Evolutionary conservation across 441 rosid genomes (phyloP), one percentile per base, ranked within the genome.

Genomic region (Arabidopsis hybrid): DNA sequence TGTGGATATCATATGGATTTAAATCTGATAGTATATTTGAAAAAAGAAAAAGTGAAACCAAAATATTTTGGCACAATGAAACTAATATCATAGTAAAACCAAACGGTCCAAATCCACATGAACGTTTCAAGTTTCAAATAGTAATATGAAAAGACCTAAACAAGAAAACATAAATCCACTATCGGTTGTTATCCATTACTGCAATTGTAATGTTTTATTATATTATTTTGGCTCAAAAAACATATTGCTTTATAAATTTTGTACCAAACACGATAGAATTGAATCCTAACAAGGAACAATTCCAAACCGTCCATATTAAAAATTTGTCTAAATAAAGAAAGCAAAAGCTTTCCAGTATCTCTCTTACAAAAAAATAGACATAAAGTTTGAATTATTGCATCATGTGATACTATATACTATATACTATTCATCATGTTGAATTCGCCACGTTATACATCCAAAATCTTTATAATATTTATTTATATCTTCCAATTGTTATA

Each of bases 251-350:
- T 52, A 68, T 16, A 60, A 47, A 39, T 4, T 12, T 18, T 17
- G 21, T 65, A 65, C 72, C 72, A 34, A 76, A 71, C 76, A 57
- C 57, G 72, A 77, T 50, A 42, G 29, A 65, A 71, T 43, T 51
- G 76, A 71, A 42, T 59, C 63, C 76, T 65, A 58, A 77, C 63
- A 77, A 51, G 72, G 51, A 59, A 65, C 40, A 51, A 58, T 77
- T 69, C 26, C 67, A 42, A 65, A 77, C 80, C 80, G 80, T 77
- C 76, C 76, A 77, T 65, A 42, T 58, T 5, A 38, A 55, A 39
- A 31, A 49, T 40, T 17, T 36, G 52, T 36, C 26, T 29, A 55
- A 55, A 75, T 36, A 40, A 69, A 55, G 67, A 65, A 71, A 65
- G 26, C 71, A 76, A 70, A 71, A 65, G 17, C 34, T 58, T 65